phyloP scores from a whole-genome alignment of 768 basidiomycete species.

The Pulveroboletus ravenelii region DNA sequence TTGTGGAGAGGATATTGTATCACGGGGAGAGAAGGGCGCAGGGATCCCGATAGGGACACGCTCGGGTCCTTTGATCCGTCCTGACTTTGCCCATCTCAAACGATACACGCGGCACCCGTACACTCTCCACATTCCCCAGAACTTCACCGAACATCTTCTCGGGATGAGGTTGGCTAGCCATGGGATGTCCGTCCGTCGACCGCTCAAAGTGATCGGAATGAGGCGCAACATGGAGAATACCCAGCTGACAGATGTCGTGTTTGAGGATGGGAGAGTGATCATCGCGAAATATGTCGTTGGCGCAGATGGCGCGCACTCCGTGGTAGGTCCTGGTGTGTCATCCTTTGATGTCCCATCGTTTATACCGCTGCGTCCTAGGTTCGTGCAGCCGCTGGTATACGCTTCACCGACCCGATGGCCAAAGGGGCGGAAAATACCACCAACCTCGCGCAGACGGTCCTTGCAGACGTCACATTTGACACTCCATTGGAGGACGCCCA shows the following conservation, averaged over 20 bases:
- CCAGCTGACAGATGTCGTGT: conserved; percentile 36
- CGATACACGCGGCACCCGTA: conserved; percentile 44
- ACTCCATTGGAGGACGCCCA: neutral
- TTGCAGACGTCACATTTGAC: conserved; percentile 20
- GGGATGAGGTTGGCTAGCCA: conserved; percentile 28
- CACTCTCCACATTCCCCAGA: conserved; percentile 41
- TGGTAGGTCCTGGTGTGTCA: conserved; percentile 27
- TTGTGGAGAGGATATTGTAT: conserved; percentile 37
- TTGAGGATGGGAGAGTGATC: conserved; percentile 44
- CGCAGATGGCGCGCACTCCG: conserved; percentile 48
- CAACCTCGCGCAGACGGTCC: conserved; percentile 30
- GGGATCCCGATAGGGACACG: conserved; percentile 30
- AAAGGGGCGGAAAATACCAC: conserved; percentile 20
- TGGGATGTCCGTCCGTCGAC: conserved; percentile 35
- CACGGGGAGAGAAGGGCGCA: conserved; percentile 33
- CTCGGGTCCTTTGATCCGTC: conserved; percentile 20
- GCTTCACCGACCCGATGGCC: conserved; percentile 42
- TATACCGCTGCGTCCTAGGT: conserved; percentile 29
- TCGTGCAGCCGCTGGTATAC: conserved; percentile 39
- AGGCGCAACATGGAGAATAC: conserved; percentile 26
- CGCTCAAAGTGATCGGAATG: conserved; percentile 37
- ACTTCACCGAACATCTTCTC: conserved; percentile 41
- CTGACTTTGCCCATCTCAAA: conserved; percentile 34
- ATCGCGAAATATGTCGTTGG: conserved; percentile 46
- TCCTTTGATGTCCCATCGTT: neutral